These are phyloP conservation scores for Porodaedalea pini DNA, from an alignment of 1,284 basidiomycete genomes.

Conservation along the genomic window DNA sequence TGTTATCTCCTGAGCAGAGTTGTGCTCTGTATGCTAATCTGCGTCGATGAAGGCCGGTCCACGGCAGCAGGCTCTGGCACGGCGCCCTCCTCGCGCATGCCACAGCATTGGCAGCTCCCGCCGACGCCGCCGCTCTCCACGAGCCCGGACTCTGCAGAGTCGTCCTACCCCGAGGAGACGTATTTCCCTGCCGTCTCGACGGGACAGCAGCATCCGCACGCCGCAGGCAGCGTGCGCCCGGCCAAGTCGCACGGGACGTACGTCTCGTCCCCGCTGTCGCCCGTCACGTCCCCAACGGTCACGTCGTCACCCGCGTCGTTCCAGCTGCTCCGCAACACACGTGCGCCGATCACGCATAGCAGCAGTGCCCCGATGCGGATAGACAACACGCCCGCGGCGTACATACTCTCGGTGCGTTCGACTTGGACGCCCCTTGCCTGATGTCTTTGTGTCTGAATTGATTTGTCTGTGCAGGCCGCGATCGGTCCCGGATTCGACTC, in stretches of 20 bases:
- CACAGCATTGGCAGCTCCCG: slow-evolving; percentile 12
- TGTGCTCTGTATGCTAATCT: neutral
- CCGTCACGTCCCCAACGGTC: slow-evolving; percentile 12
- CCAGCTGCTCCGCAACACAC: slow-evolving; percentile 16
- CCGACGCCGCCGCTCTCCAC: slow-evolving; percentile 19
- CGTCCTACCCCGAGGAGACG: slow-evolving; percentile 12
- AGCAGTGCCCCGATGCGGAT: slow-evolving; percentile 25
- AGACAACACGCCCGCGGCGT: slow-evolving; percentile 23
- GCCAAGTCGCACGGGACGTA: neutral
- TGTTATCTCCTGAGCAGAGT: neutral
- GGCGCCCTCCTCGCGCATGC: slow-evolving; percentile 5
- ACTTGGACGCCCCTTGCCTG: neutral
- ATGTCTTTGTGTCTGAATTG: neutral
- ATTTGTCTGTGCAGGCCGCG: slow-evolving; percentile 20
- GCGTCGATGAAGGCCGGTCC: neutral
- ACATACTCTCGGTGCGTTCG: slow-evolving; percentile 22
- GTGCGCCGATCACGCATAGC: slow-evolving; percentile 2
- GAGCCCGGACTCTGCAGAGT: slow-evolving; percentile 19
- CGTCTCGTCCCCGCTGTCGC: slow-evolving; percentile 1
- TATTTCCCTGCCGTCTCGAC: slow-evolving; percentile 14
- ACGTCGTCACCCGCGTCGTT: slow-evolving; percentile 6
- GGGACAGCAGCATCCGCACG: slow-evolving; percentile 4
- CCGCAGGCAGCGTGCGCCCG: neutral
- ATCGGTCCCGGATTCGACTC: slow-evolving; percentile 28
- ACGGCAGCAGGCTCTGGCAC: neutral